These are phyloP conservation scores for Arthrinium phaeospermum DNA, from an alignment of 2,329 filamentous ascomycete species.

Conservation along the genomic window DNA sequence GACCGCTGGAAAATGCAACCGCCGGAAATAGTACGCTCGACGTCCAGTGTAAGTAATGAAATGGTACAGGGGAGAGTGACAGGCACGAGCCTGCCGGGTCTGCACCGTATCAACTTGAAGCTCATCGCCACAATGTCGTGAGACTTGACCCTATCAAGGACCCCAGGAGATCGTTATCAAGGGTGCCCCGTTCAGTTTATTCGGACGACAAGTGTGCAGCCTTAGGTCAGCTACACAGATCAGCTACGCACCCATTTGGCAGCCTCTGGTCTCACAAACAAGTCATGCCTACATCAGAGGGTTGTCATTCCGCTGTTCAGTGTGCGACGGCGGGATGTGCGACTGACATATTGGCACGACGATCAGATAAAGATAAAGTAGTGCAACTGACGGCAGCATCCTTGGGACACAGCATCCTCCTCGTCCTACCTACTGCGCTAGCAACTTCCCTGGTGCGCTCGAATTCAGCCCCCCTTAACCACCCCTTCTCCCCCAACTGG, in stretches of 20 bases:
- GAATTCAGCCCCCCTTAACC: not conserved
- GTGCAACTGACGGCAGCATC: not conserved
- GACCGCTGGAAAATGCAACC: not conserved
- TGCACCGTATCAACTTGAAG: not conserved
- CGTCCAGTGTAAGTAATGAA: not conserved
- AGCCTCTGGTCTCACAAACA: not conserved
- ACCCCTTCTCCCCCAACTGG: not conserved
- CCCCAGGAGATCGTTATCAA: not conserved
- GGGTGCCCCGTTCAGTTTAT: not conserved
- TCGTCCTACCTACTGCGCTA: not conserved
- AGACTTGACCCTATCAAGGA: not conserved
- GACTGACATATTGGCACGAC: conserved; percentile 1
- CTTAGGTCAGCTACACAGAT: not conserved
- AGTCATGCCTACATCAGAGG: conserved; percentile 10
- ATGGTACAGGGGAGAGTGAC: not conserved
- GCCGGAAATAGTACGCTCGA: not conserved
- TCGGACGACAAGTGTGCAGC: conserved; percentile 4
- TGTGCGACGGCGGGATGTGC: conserved; percentile 5
- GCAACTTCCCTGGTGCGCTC: not conserved
- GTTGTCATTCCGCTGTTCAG: not conserved
- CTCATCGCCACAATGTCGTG: not conserved
- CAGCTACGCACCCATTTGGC: not conserved
- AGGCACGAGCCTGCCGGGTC: not conserved
- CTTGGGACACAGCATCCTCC: not conserved
- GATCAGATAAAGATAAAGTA: not conserved